These are phyloP conservation scores for Peziza echinospora DNA, from an alignment of 495 filamentous ascomycete genomes.

Conservation along the genomic window DNA sequence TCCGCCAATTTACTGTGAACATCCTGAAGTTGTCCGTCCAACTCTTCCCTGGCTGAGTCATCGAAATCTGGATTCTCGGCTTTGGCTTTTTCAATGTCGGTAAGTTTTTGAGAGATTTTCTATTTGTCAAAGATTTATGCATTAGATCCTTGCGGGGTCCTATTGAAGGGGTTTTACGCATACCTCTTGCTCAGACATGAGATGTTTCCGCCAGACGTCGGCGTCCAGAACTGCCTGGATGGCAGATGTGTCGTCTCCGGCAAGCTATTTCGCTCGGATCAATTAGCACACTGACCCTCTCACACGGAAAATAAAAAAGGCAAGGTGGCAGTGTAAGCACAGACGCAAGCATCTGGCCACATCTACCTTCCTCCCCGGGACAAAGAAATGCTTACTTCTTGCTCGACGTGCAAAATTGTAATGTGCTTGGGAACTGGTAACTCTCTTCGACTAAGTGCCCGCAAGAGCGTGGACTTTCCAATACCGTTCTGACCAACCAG, in stretches of 20 bases:
- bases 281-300: constrained; percentile 15
- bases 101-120: constrained; percentile 66
- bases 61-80: constrained; percentile 42
- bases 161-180: no score
- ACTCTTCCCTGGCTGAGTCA: constrained; percentile 33
- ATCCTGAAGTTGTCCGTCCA: constrained; percentile 73
- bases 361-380: background rate
- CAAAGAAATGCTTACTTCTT: constrained; percentile 43
- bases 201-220: constrained; percentile 94
- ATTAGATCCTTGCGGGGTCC: constrained; percentile 12
- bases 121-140: background rate
- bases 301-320: background rate
- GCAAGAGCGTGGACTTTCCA: constrained; percentile 85
- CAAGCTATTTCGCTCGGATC: constrained; percentile 35
- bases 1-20: constrained; percentile 82
- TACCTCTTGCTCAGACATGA: constrained; percentile 58
- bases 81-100: constrained; percentile 45
- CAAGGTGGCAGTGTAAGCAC: background rate
- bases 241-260: constrained; percentile 85
- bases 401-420: constrained; percentile 95
- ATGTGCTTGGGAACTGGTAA: constrained; percentile 88
- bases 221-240: constrained; percentile 92
- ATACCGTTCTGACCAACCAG: constrained; percentile 98
- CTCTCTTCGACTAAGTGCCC: constrained; percentile 82
- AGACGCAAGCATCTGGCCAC: background rate